phyloP scores from a whole-genome alignment of 345 rosid species.

The Acer saccharum region DNA sequence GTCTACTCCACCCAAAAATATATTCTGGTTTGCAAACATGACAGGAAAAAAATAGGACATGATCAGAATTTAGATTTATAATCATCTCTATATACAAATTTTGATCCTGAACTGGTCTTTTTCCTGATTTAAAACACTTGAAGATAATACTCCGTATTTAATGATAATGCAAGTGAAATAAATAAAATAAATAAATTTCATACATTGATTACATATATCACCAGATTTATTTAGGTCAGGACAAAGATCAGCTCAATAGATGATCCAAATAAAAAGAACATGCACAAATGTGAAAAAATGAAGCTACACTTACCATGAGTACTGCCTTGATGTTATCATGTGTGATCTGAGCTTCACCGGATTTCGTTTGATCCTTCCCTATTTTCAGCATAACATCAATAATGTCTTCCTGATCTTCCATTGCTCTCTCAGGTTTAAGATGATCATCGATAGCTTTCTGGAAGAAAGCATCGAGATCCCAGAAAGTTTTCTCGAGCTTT shows the following conservation, averaged over 20 bases:
- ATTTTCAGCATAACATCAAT: slow-evolving; percentile 47
- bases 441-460: slow-evolving; percentile 45
- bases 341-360: slow-evolving; percentile 25
- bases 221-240: no score
- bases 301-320: slow-evolving; percentile 35
- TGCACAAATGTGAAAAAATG: no score
- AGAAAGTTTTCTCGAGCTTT: slow-evolving; percentile 37
- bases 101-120: no score
- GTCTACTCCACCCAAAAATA: slow-evolving; percentile 53
- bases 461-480: slow-evolving; percentile 38
- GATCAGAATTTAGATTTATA: no score
- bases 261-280: no score
- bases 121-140: no score
- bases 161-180: no score
- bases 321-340: slow-evolving; percentile 50
- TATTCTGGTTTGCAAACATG: slow-evolving; percentile 34
- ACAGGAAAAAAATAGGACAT: not conserved
- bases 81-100: no score
- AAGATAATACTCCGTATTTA: no score
- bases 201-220: no score
- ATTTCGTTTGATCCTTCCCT: slow-evolving; percentile 30
- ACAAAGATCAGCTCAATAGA: no score
- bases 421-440: slow-evolving; percentile 27
- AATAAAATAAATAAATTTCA: no score
- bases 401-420: slow-evolving; percentile 34